A percentile compares a stretch with the other conserved stretches of the same genome.
phyloP scores from a whole-genome alignment of 1,284 basidiomycete genomes.

The Leccinum fallax region DNA sequence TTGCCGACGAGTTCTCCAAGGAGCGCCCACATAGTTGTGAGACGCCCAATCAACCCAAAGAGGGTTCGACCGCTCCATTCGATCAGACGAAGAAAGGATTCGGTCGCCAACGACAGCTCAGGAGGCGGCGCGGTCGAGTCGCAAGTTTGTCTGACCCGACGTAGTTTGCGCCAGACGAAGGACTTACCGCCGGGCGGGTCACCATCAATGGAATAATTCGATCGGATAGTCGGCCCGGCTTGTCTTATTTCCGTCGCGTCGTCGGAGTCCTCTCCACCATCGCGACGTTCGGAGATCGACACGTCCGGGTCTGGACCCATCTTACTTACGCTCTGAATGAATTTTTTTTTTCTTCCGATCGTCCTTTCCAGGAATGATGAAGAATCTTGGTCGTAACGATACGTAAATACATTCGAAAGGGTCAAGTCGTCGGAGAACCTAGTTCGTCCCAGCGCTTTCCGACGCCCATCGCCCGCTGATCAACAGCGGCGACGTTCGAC shows the following conservation, averaged over 20 bases:
- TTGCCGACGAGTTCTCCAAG: background rate
- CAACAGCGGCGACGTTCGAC: background rate
- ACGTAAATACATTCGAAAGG: background rate
- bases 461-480: background rate
- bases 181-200: background rate
- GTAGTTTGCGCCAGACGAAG: background rate
- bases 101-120: background rate
- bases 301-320: background rate
- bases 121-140: background rate
- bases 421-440: background rate
- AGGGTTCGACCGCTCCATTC: background rate
- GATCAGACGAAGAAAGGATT: background rate
- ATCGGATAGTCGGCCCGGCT: background rate
- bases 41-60: background rate
- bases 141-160: background rate
- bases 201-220: background rate
- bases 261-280: background rate
- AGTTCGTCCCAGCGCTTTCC: background rate
- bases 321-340: background rate
- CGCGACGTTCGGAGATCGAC: background rate
- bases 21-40: background rate
- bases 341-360: background rate
- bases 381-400: background rate
- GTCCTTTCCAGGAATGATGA: background rate
- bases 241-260: background rate